Evolutionary conservation across 1,139 yeast genomes (phyloP).

Genomic region (Citeromyces siamensis): DNA sequence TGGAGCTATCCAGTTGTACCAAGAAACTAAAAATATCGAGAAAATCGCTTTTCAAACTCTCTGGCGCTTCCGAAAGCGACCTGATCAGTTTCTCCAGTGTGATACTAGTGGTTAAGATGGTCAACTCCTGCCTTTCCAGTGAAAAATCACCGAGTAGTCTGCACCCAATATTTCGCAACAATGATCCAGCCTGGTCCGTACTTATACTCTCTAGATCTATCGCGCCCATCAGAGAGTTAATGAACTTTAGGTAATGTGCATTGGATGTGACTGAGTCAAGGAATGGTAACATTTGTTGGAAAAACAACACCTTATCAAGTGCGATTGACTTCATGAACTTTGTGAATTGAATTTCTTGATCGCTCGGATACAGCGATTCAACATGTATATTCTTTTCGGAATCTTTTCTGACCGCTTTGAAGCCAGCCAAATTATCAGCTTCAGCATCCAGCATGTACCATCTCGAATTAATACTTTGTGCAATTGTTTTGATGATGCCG

Average conservation of each 20-base stretch:
- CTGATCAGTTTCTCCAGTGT: not conserved
- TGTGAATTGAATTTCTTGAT: not conserved
- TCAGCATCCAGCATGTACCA: not conserved
- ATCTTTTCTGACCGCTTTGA: not conserved
- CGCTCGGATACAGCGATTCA: too few relatives aligned
- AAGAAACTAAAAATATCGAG: conserved; percentile 2
- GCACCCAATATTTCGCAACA: conserved; percentile 10
- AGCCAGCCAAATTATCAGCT: not conserved
- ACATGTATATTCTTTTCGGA: not conserved
- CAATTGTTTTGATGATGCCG: not conserved
- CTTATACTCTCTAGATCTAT: not conserved
- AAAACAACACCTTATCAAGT: not conserved
- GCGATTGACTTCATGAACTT: not conserved
- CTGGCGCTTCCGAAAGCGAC: conserved; percentile 1
- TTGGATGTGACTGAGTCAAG: not conserved
- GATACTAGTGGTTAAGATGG: conserved; percentile 13
- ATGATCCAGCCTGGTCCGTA: not conserved
- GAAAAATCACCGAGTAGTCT: conserved; percentile 17
- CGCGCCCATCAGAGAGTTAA: not conserved
- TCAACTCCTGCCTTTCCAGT: conserved; percentile 24
- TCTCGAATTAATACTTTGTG: not conserved
- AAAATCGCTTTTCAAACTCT: conserved; percentile 1
- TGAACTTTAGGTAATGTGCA: conserved; percentile 1
- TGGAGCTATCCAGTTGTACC: not conserved
- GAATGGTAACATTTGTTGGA: not conserved